Evolutionary conservation across 495 filamentous ascomycete species (phyloP).

Genomic region (Penicillium bialowiezense): DNA sequence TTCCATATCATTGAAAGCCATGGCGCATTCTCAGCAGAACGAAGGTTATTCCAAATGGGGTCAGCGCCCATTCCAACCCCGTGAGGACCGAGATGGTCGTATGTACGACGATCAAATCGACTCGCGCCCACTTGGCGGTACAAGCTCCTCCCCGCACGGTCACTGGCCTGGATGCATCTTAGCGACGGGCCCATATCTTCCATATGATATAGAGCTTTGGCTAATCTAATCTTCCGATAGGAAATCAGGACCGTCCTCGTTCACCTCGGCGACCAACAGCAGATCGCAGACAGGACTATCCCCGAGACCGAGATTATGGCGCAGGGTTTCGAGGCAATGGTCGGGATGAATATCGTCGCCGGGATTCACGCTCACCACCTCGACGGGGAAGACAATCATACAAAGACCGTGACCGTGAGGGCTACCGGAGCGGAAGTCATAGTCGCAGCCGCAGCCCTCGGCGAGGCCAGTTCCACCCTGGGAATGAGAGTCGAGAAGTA

Average conservation of each 20-base stretch:
- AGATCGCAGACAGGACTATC: conserved; percentile 36
- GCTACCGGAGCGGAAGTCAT: conserved; percentile 47
- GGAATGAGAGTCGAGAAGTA: conserved; percentile 55
- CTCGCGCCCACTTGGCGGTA: conserved; percentile 47
- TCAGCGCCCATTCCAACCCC: conserved; percentile 28
- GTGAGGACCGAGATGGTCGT: conserved; percentile 40
- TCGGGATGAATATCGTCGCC: conserved; percentile 41
- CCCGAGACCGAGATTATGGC: conserved; percentile 31
- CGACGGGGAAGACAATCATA: conserved; percentile 42
- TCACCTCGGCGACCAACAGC: conserved; percentile 39
- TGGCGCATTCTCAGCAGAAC: conserved; percentile 34
- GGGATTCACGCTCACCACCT: conserved; percentile 38
- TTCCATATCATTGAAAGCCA: conserved; percentile 4
- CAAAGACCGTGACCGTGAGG: conserved; percentile 55
- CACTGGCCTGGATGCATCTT: conserved; percentile 11
- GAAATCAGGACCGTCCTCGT: conserved; percentile 35
- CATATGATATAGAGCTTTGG: conserved; percentile 8
- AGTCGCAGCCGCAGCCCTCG: conserved; percentile 43
- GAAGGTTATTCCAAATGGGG: conserved; percentile 29
- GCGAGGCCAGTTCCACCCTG: conserved; percentile 43
- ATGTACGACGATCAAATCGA: conserved; percentile 51
- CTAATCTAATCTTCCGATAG: conserved; percentile 21
- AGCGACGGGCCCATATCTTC: conserved; percentile 3
- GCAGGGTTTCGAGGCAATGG: conserved; percentile 34
- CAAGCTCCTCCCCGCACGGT: conserved; percentile 44